A percentile compares a stretch with the other conserved stretches of the same genome.
Conservation (phyloP, 306 rosid genomes). For the Trichosanthes cucumerina region DNA sequence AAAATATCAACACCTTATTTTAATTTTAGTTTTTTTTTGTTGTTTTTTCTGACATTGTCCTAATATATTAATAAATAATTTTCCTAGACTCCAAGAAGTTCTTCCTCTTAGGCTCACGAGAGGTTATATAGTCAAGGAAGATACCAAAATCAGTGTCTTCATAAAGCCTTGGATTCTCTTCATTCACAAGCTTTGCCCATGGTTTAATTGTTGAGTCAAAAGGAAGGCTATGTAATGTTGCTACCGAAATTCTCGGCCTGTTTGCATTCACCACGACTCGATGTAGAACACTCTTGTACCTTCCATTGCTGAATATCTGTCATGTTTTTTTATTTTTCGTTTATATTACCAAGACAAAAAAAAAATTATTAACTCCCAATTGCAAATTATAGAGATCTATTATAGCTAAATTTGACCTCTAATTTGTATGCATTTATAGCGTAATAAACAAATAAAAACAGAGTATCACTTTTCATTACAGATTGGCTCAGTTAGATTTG, state of each 20-base stretch:
- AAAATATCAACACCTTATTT: background rate
- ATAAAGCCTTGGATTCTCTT: conserved; percentile 56
- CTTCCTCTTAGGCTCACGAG: conserved; percentile 49
- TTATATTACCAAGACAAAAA: background rate
- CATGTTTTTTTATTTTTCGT: no score
- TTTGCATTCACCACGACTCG: conserved; percentile 56
- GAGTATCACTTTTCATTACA: no score
- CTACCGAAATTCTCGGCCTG: conserved; percentile 50
- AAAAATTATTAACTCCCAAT: background rate
- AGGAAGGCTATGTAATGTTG: conserved; percentile 60
- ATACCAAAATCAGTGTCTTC: conserved; percentile 50
- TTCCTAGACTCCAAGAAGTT: conserved; percentile 64
- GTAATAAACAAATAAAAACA: background rate
- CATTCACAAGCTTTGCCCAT: conserved; percentile 43
- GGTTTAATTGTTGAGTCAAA: conserved; percentile 37
- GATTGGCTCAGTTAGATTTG: no score
- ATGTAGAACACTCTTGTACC: conserved; percentile 76
- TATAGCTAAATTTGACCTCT: background rate
- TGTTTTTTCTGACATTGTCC: background rate
- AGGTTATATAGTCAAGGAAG: conserved; percentile 48
- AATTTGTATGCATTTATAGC: background rate
- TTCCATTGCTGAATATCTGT: conserved; percentile 90
- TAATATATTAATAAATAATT: conserved; percentile 15
- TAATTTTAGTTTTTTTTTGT: background rate
- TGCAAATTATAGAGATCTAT: background rate